Base-by-base conservation (phyloP, 2,329 filamentous ascomycete genomes). In the Pseudogymnoascus sp. region DNA sequence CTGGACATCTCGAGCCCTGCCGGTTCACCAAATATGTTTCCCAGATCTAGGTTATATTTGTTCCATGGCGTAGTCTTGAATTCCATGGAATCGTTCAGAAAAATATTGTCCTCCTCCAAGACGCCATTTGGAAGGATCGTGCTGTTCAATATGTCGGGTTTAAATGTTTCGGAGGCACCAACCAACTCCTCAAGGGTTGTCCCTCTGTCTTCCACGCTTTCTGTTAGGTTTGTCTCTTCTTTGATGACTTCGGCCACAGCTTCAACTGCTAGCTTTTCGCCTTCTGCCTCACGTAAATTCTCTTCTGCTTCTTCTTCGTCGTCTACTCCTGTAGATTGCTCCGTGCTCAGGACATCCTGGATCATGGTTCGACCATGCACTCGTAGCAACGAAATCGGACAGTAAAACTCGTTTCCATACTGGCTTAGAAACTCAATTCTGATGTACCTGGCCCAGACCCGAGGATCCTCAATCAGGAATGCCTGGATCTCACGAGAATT, bases 371-470 rank as follows among this genome's bases (percentile, higher is more conserved):
- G 96, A 6, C 95, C 95, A 75, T 99, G 95, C 4, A 99, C 89
- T 62, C 95, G 86, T 62, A 99, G 80, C 16, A 99, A 77, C 65
- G 93, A 97, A 14, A 99, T 79, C 0, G 95, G 95, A 71, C 95
- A 99, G 74, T 96, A 99, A 74, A 90, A 99, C 73, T 99, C 95
- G 69, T 93, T 96, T 7, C 95, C 95, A 74, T 93, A 99, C 73
- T 99, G 93, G 4, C 86, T 91, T 59, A 97, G 74, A 67, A 97
- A 95, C 72, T 99, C 95, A 64, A 99, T 86, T 24, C 91, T 86
- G 44, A 99, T 76, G 76, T 97, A 99, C 67, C 93, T 87, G 47
- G 95, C 93, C 89, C 92, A 99, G 59, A 97, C 97, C 66, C 95
- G 86, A 0, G 95, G 93, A 70, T 97, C 95, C 69, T 95, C 87